Evolutionary conservation across 306 rosid species (phyloP).

Genomic region (Prunus padus): DNA sequence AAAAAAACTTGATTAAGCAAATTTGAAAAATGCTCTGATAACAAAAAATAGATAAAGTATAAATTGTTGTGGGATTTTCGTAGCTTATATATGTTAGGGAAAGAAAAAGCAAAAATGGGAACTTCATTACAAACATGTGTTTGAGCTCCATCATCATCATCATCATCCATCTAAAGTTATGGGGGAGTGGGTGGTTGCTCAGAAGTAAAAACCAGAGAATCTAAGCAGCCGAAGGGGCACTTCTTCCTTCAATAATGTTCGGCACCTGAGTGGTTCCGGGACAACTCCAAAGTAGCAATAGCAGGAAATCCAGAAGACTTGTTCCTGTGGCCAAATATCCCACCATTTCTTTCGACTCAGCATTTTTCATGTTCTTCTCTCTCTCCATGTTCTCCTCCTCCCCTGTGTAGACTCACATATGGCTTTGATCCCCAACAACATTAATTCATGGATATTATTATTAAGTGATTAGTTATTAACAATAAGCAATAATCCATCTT

Average conservation of each 20-base stretch:
- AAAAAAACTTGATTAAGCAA: too few species aligned
- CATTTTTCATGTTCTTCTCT: conserved; percentile 12
- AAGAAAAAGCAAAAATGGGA: too few species aligned
- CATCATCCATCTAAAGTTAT: neutral
- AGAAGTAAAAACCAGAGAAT: neutral
- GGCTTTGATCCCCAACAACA: conserved; percentile 7
- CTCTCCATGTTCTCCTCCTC: conserved; percentile 16
- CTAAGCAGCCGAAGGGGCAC: conserved; percentile 12
- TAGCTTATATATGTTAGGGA: too few species aligned
- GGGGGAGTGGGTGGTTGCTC: too few species aligned
- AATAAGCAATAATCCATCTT: too few species aligned
- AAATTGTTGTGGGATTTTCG: too few species aligned
- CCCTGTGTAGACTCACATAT: conserved; percentile 8
- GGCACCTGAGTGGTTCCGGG: neutral
- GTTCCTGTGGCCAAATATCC: conserved; percentile 11
- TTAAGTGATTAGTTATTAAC: too few species aligned
- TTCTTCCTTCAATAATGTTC: neutral
- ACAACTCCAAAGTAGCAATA: conserved; percentile 1
- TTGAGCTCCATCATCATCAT: neutral
- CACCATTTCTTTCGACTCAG: conserved; percentile 12
- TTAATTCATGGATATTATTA: too few species aligned
- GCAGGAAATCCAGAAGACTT: neutral
- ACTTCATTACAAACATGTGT: too few species aligned
- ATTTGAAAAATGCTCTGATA: too few species aligned
- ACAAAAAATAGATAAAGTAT: too few species aligned